phyloP scores from a whole-genome alignment of 2,329 filamentous ascomycete genomes.

The Diaporthe citri region DNA sequence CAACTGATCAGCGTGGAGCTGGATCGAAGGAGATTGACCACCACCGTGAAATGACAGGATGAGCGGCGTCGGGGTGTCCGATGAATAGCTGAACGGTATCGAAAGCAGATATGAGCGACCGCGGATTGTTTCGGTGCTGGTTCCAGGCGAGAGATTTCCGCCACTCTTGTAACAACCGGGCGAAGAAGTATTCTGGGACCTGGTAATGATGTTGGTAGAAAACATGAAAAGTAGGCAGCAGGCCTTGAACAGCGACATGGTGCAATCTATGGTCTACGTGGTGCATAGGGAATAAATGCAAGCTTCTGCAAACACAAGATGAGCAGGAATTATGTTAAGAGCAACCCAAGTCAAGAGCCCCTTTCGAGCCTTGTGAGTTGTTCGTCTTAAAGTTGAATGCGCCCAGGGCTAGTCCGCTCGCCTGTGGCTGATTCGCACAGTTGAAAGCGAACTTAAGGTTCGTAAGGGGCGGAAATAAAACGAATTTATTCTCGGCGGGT shows the following conservation, averaged over 20 bases:
- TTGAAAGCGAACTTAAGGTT: background rate
- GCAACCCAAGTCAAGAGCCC: background rate
- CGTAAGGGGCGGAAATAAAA: background rate
- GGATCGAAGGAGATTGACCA: conserved; percentile 7
- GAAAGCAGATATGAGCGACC: conserved; percentile 12
- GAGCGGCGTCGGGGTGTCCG: background rate
- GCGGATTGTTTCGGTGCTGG: background rate
- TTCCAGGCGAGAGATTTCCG: background rate
- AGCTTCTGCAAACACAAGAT: background rate
- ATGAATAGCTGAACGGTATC: background rate
- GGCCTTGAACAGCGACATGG: background rate
- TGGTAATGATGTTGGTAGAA: background rate
- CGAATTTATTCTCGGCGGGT: background rate
- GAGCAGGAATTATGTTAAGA: background rate
- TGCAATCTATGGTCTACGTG: background rate
- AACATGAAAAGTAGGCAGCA: background rate
- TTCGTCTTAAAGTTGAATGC: background rate
- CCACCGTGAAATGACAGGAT: conserved; percentile 14
- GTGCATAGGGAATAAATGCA: background rate
- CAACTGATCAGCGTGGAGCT: background rate
- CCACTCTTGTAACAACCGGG: background rate
- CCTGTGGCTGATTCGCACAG: background rate
- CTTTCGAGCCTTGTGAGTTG: background rate
- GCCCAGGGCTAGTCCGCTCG: background rate
- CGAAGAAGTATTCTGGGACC: background rate